phyloP scores from a whole-genome alignment of 768 basidiomycete species.

The Auriscalpium orientale region DNA sequence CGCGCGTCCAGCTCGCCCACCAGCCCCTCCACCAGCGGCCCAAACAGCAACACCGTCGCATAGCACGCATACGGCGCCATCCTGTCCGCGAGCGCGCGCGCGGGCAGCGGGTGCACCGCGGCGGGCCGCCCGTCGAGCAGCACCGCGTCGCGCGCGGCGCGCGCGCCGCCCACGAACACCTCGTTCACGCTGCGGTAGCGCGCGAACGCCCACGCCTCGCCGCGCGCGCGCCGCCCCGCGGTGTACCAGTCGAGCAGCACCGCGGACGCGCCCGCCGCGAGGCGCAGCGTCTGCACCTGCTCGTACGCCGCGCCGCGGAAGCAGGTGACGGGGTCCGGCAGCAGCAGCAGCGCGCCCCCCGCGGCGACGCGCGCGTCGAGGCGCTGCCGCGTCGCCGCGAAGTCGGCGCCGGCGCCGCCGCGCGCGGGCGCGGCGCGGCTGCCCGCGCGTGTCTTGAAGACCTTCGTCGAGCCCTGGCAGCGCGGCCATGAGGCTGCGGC shows the following conservation, averaged over 20 bases:
- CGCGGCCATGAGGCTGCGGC: not conserved
- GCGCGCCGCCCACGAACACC: conserved; percentile 54
- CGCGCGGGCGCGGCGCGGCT: conserved; percentile 38
- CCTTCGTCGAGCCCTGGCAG: conserved; percentile 85
- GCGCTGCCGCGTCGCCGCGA: conserved; percentile 48
- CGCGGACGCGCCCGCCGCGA: conserved; percentile 52
- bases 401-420: not conserved
- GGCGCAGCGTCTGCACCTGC: conserved; percentile 73
- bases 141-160: conserved; percentile 70
- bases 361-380: conserved; percentile 49
- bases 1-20: conserved; percentile 39
- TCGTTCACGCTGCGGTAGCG: conserved; percentile 84
- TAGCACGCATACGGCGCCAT: conserved; percentile 86
- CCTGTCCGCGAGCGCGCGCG: conserved; percentile 47
- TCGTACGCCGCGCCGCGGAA: conserved; percentile 78
- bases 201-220: conserved; percentile 88
- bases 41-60: conserved; percentile 76
- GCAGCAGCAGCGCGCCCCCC: conserved; percentile 58
- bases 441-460: conserved; percentile 77
- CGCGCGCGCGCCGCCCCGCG: conserved; percentile 72
- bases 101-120: conserved; percentile 20
- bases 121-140: conserved; percentile 49
- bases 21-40: conserved; percentile 47
- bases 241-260: conserved; percentile 89
- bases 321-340: conserved; percentile 92